Evolutionary conservation across 306 rosid genomes (phyloP), one percentile per base, ranked within the genome.

Genomic region (Styphnolobium japonicum): DNA sequence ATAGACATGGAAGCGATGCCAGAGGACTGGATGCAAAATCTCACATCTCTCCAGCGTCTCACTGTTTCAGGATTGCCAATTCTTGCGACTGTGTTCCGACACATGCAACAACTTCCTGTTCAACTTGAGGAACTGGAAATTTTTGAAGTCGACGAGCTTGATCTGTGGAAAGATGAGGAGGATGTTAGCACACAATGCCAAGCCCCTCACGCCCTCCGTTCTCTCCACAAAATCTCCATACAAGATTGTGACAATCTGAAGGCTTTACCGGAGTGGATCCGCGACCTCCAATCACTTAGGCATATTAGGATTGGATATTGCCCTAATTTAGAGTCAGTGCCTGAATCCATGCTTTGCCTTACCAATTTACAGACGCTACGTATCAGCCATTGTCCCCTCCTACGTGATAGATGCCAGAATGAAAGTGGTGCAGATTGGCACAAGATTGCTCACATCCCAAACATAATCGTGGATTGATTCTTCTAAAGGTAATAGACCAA

Each of bases 261-360:
- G 12, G 22, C 67, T 31, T 61, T 61, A 6, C 43, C 43, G 0
- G 67, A 61, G 67, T 11, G 18, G 10, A 61, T 60, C 5, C 4
- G 40, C 10, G 31, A 60, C 19, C 66, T 60, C 40, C 21, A 27
- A 60, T 60, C 66, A 33, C 43, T 15, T 14, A 15, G 2, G 22
- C 1, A 2, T 5, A 12, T 61, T 6, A 1, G 0, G 23, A 33
- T 61, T 29, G 0, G 0, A 0, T 0, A 4, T 5, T 61, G 67
- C 43, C 0, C 0, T 14, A 31, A 6, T 14, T 61, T 61, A 33
- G 42, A 58, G 18, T 58, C 67, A 14, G 7, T 61, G 42, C 43
- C 18, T 15, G 43, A 61, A 61, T 22, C 12, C n/a, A 10, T 58
- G 65, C 1, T 18, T 14, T 1, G 42, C 43, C 42, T 61, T 14